Evolutionary conservation across 768 basidiomycete species (phyloP).

Genomic region (Termitomyces sp.): DNA sequence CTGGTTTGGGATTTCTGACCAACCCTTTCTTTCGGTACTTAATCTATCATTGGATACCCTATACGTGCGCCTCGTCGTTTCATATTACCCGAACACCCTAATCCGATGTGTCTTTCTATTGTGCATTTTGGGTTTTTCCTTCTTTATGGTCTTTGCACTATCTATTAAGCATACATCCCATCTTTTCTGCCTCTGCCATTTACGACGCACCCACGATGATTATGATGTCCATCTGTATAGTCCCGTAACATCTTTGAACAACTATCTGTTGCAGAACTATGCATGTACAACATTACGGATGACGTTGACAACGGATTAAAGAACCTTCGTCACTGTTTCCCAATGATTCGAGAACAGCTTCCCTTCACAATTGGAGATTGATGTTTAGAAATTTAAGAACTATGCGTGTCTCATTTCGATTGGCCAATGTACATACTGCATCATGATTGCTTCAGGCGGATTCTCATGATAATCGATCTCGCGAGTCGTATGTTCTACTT

Average conservation of each 20-base stretch:
- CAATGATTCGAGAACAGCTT: too few relatives aligned
- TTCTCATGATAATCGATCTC: too few relatives aligned
- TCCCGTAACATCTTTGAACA: neutral
- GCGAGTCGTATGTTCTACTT: too few relatives aligned
- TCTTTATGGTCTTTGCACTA: neutral
- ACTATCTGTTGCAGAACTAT: neutral
- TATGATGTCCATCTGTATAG: neutral
- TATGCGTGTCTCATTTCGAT: too few relatives aligned
- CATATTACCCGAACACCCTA: neutral
- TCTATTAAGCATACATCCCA: conserved; percentile 1
- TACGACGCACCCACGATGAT: neutral
- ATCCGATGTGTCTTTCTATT: neutral
- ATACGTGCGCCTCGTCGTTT: neutral
- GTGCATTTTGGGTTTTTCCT: neutral
- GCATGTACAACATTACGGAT: too few relatives aligned
- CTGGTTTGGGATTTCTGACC: neutral
- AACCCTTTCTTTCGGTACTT: neutral
- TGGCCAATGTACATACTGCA: too few relatives aligned
- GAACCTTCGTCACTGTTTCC: too few relatives aligned
- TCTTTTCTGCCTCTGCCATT: neutral
- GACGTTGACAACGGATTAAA: too few relatives aligned
- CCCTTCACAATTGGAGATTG: too few relatives aligned
- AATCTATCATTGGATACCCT: neutral
- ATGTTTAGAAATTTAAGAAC: too few relatives aligned
- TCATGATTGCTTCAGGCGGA: too few relatives aligned